phyloP scores from a whole-genome alignment of 2,329 filamentous ascomycete species.

The Pseudopyrenochaeta lycopersici region DNA sequence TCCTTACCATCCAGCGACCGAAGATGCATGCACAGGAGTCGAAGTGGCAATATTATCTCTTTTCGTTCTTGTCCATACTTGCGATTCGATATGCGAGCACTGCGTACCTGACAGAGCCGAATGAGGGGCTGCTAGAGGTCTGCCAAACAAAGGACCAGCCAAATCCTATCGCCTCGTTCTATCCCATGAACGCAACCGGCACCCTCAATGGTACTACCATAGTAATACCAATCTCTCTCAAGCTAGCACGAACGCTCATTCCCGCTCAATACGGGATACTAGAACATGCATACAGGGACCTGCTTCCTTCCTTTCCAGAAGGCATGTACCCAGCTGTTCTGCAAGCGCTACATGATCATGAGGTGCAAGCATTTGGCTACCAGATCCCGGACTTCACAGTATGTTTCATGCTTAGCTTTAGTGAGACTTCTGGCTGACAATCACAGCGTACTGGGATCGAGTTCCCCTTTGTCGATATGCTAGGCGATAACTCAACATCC shows the following conservation, averaged over 20 bases:
- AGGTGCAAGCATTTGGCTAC: constrained; percentile 57
- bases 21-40: constrained; percentile 33
- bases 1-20: constrained; percentile 37
- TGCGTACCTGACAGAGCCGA: constrained; percentile 14
- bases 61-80: constrained; percentile 38
- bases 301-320: constrained; percentile 60
- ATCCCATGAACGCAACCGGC: constrained; percentile 60
- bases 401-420: constrained; percentile 26
- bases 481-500: constrained; percentile 60
- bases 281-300: constrained; percentile 56
- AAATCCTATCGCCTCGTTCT: constrained; percentile 60
- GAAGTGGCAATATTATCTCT: constrained; percentile 35
- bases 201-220: constrained; percentile 64
- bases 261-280: constrained; percentile 61
- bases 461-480: constrained; percentile 65
- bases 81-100: constrained; percentile 35
- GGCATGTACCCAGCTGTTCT: constrained; percentile 64
- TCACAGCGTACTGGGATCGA: constrained; percentile 60
- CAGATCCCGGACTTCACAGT: constrained; percentile 61
- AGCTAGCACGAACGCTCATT: constrained; percentile 57
- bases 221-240: constrained; percentile 61
- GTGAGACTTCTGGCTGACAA: constrained; percentile 23
- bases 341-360: constrained; percentile 62
- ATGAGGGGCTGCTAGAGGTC: background rate
- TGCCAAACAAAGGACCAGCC: constrained; percentile 46